Percentiles rank a stretch among this genome's conserved stretches.
Evolutionary conservation across 768 basidiomycete genomes (phyloP).

Genomic region (Russula vinacea): DNA sequence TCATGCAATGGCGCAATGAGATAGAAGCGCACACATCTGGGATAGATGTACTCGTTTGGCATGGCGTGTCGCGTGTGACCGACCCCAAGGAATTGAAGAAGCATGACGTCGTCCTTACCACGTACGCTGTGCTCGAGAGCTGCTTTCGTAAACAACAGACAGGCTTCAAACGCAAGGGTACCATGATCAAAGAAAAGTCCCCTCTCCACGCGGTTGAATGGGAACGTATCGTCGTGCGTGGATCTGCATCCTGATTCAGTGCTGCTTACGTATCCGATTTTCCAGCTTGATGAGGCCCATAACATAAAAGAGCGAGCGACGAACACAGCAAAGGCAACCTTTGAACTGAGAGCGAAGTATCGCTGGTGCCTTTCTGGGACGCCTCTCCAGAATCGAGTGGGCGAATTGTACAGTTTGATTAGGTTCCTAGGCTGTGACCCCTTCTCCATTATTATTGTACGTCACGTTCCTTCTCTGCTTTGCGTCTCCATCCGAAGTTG

Average conservation of each 20-base stretch:
- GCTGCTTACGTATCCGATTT: slow-evolving; percentile 13
- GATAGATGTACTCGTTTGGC: slow-evolving; percentile 88
- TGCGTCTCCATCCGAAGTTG: slow-evolving; percentile 10
- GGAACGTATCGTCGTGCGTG: slow-evolving; percentile 71
- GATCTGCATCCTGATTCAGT: slow-evolving; percentile 46
- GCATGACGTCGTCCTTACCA: slow-evolving; percentile 86
- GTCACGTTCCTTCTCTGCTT: slow-evolving; percentile 31
- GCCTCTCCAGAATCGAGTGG: slow-evolving; percentile 96
- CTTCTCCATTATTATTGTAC: slow-evolving; percentile 89
- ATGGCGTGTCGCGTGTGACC: slow-evolving; percentile 71
- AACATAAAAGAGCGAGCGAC: slow-evolving; percentile 95
- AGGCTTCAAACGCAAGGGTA: slow-evolving; percentile 85
- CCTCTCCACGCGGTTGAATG: slow-evolving; percentile 82
- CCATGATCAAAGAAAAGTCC: slow-evolving; percentile 83
- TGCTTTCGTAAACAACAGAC: slow-evolving; percentile 89
- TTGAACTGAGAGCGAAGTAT: slow-evolving; percentile 75
- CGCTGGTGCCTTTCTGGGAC: slow-evolving; percentile 98
- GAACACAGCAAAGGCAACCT: slow-evolving; percentile 96
- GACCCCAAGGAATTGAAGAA: slow-evolving; percentile 68
- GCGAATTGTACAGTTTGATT: slow-evolving; percentile 93
- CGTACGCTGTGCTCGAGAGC: slow-evolving; percentile 86
- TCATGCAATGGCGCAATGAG: slow-evolving; percentile 91
- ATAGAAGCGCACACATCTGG: slow-evolving; percentile 82
- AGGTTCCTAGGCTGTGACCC: slow-evolving; percentile 92
- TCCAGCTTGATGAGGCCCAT: slow-evolving; percentile 89